phyloP scores from a whole-genome alignment of 1,139 yeast genomes.

The Yamadazyma siamensis region DNA sequence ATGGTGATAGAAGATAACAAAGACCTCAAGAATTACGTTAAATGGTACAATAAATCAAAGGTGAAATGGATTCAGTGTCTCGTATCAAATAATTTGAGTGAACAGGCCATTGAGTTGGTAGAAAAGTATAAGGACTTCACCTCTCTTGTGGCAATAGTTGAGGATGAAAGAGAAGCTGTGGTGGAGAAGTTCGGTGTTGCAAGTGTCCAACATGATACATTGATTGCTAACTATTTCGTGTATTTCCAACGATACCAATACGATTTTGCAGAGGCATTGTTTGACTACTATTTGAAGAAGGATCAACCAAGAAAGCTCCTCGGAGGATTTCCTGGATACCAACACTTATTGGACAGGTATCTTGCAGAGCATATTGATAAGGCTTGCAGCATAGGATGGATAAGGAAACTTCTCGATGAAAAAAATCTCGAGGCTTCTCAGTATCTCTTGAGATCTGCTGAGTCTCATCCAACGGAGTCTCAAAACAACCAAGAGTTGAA shows the following conservation, averaged over 20 bases:
- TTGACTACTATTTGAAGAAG: conserved; percentile 52
- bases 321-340: conserved; percentile 54
- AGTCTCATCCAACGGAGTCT: conserved; percentile 32
- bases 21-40: conserved; percentile 22
- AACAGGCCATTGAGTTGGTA: conserved; percentile 60
- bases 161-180: conserved; percentile 44
- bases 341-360: conserved; percentile 49
- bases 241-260: conserved; percentile 66
- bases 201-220: conserved; percentile 12
- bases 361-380: conserved; percentile 44
- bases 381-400: conserved; percentile 70
- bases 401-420: conserved; percentile 53
- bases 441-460: conserved; percentile 41
- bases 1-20: conserved; percentile 26
- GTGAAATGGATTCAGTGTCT: conserved; percentile 54
- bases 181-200: conserved; percentile 20
- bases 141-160: conserved; percentile 63
- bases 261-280: conserved; percentile 65
- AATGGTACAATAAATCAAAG: conserved; percentile 34
- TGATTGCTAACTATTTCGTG: conserved; percentile 37
- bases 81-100: conserved; percentile 42
- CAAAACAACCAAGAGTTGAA: conserved; percentile 53
- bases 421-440: conserved; percentile 51
- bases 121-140: conserved; percentile 66
- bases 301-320: conserved; percentile 56